Evolutionary conservation across 495 filamentous ascomycete genomes (phyloP).

Genomic region (Chlorociboria aeruginascens): DNA sequence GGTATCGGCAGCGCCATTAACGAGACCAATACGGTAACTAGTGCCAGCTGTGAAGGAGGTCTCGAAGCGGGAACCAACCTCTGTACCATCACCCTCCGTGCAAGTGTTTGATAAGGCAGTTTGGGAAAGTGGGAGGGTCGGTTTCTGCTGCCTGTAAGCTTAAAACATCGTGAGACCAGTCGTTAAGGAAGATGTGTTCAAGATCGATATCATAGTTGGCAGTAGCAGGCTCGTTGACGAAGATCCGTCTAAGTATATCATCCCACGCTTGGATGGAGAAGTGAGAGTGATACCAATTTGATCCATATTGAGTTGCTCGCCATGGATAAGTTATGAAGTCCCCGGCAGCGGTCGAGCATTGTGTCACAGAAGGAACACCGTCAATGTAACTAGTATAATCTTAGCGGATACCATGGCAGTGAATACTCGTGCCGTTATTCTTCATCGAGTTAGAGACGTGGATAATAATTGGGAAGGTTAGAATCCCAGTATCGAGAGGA

Average conservation of each 20-base stretch:
- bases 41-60: conserved; percentile 29
- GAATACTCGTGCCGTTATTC: conserved; percentile 25
- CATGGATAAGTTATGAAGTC: conserved; percentile 30
- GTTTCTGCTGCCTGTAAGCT: conserved; percentile 20
- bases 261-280: conserved; percentile 27
- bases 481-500: conserved; percentile 17
- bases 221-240: conserved; percentile 31
- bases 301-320: conserved; percentile 29
- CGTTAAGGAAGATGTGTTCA: conserved; percentile 3
- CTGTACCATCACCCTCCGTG: not conserved
- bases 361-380: conserved; percentile 29
- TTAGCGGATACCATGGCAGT: conserved; percentile 42
- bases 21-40: conserved; percentile 33
- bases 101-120: conserved; percentile 36
- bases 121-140: conserved; percentile 27
- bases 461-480: conserved; percentile 5
- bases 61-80: conserved; percentile 25
- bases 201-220: conserved; percentile 24
- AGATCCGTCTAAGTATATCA: conserved; percentile 36
- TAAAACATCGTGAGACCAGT: conserved; percentile 23
- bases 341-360: conserved; percentile 32
- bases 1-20: conserved; percentile 40
- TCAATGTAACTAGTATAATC: conserved; percentile 26
- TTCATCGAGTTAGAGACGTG: conserved; percentile 3
- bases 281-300: conserved; percentile 28